Conservation (phyloP, 2,329 filamentous ascomycete species). For the Zasmidium cellare region DNA sequence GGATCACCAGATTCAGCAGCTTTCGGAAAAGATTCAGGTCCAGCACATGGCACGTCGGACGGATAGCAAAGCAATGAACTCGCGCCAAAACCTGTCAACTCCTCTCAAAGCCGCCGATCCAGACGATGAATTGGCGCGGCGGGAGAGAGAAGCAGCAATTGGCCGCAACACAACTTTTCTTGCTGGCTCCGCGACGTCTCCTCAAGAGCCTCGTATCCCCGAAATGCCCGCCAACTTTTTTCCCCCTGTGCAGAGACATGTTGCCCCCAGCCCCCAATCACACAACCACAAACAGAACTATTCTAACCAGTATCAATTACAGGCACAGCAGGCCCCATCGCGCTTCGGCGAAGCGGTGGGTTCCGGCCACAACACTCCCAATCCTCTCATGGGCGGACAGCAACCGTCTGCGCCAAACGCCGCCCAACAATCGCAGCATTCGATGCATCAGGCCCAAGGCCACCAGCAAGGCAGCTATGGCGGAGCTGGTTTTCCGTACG, state of each 20-base stretch:
- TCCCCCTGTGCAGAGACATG: not conserved
- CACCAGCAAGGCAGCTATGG: conserved; percentile 51
- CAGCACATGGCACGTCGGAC: conserved; percentile 1
- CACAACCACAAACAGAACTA: conserved; percentile 9
- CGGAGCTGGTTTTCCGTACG: conserved; percentile 56
- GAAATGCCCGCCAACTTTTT: not conserved
- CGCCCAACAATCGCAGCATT: conserved; percentile 29
- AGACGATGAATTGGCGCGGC: not conserved
- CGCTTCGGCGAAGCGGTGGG: conserved; percentile 75
- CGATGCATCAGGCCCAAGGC: conserved; percentile 37
- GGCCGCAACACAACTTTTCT: not conserved
- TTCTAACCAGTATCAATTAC: conserved; percentile 14
- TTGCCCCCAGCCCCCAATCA: not conserved
- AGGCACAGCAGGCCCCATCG: conserved; percentile 58
- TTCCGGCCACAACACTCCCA: conserved; percentile 88
- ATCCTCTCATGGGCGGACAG: conserved; percentile 65
- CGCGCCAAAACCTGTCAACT: not conserved
- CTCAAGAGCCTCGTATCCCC: not conserved
- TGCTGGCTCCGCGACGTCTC: not conserved
- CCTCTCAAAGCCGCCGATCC: not conserved
- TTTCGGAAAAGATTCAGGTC: not conserved
- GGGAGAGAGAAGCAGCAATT: not conserved
- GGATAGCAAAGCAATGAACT: not conserved
- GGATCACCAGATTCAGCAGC: not conserved
- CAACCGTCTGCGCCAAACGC: conserved; percentile 44